Evolutionary conservation across 495 filamentous ascomycete species (phyloP), one percentile per base, ranked within the genome.

Genomic region (Penicillium silybi): DNA sequence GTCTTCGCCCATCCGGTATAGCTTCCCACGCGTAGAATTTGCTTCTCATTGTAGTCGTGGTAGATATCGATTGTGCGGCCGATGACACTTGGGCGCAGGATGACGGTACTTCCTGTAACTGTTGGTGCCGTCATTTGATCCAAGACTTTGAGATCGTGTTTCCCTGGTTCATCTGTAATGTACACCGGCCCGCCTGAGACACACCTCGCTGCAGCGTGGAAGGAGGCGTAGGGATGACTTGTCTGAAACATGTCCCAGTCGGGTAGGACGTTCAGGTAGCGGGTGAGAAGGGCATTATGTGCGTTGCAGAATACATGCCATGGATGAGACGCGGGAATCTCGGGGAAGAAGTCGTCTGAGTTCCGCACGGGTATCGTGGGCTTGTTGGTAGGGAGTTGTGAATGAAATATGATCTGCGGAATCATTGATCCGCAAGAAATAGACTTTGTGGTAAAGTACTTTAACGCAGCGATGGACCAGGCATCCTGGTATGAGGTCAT

Each of bases 221-320:
- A 93, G 0, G 77, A 78, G 1, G 85, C 85, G 57, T 87, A 93
- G 2, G 79, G 72, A 61, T 92, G 88, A 22, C 73, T 73, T 1
- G 93, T 96, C 64, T 98, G 93, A 67, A 98, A 98, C 93, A 98
- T 97, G 68, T 97, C 93, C 93, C 93, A 98, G 68, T 98, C 93
- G 0, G 91, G 91, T 13, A 89, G 56, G n/a, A 80, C 80, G 50
- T 89, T 88, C 7, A 89, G 65, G 53, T 85, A 80, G 10, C 81
- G 75, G 11, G 91, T 92, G 17, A 96, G 74, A 13, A 96, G 77
- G n/a, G 86, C 73, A 63, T 95, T 97, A 67, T 97, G 88, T 2
- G 92, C 90, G 62, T 97, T 97, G 52, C 85, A 83, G 69, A 92
- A 98, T 41, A 98, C 75, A 69, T 98, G 93, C 91, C 92, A 97